Conservation (phyloP, 202 grass and related monocot genomes). For the Dendrocalamus latiflorus region DNA sequence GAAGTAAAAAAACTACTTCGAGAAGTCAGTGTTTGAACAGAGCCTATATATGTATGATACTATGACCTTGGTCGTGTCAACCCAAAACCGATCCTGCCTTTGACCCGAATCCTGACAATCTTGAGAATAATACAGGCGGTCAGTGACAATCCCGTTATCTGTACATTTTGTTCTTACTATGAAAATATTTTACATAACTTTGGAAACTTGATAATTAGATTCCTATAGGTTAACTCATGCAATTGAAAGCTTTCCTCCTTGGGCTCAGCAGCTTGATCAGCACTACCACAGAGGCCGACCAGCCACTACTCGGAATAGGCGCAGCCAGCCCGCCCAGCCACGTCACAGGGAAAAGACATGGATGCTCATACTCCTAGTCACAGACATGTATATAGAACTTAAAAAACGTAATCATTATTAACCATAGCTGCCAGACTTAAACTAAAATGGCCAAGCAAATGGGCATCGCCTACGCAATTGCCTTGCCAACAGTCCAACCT, state of each 20-base stretch:
- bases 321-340: neutral
- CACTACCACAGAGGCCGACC: neutral
- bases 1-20: no score
- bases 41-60: neutral
- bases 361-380: neutral
- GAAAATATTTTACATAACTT: neutral
- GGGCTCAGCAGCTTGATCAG: conserved; percentile 11
- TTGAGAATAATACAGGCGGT: neutral
- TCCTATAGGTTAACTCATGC: neutral
- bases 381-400: neutral
- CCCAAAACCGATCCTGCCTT: neutral
- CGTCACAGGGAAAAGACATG: neutral
- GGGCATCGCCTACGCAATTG: neutral
- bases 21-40: no score
- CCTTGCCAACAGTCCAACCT: neutral
- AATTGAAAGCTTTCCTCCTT: neutral
- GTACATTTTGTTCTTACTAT: neutral
- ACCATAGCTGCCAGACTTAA: neutral
- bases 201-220: neutral
- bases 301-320: neutral
- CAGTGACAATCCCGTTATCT: neutral
- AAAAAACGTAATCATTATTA: neutral
- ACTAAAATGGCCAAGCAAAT: no score
- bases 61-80: neutral
- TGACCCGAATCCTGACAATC: neutral